A percentile compares a stretch with the other conserved stretches of the same genome.
phyloP scores from a whole-genome alignment of 2,329 filamentous ascomycete species.

The Cercospora sp. region DNA sequence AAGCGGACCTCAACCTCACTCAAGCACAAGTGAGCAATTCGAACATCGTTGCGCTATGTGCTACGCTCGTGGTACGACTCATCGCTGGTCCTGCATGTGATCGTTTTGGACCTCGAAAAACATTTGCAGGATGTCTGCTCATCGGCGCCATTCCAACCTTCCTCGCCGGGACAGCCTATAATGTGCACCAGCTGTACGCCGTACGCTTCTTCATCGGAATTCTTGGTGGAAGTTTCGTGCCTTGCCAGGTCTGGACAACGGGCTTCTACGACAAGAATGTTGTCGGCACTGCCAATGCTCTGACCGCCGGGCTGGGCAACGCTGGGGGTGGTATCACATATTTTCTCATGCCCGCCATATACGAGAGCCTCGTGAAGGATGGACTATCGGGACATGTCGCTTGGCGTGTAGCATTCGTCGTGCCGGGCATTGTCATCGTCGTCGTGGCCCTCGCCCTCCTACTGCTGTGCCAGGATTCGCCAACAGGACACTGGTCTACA shows the following conservation, averaged over 20 bases:
- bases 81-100: slow-evolving; percentile 84
- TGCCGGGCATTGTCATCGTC: slow-evolving; percentile 56
- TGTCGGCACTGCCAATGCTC: slow-evolving; percentile 82
- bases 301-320: slow-evolving; percentile 84
- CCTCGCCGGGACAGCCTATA: slow-evolving; percentile 74
- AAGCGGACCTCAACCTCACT: slow-evolving; percentile 71
- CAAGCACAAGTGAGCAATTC: slow-evolving; percentile 78
- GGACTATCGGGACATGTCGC: slow-evolving; percentile 58
- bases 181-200: slow-evolving; percentile 66
- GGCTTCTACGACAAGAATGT: slow-evolving; percentile 93
- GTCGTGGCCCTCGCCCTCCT: slow-evolving; percentile 21
- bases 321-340: slow-evolving; percentile 88
- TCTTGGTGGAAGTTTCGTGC: slow-evolving; percentile 75
- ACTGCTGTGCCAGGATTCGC: slow-evolving; percentile 68
- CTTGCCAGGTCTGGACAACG: slow-evolving; percentile 89
- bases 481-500: slow-evolving; percentile 76
- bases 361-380: slow-evolving; percentile 41
- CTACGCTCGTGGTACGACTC: slow-evolving; percentile 74
- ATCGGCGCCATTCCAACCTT: slow-evolving; percentile 78
- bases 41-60: slow-evolving; percentile 79
- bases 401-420: slow-evolving; percentile 82
- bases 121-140: slow-evolving; percentile 77
- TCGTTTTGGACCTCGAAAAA: slow-evolving; percentile 74
- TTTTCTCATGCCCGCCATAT: slow-evolving; percentile 90
- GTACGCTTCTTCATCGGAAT: slow-evolving; percentile 81